Evolutionary conservation across 176 grass and related monocot genomes (phyloP).

Genomic region (Oryza rufipogon): DNA sequence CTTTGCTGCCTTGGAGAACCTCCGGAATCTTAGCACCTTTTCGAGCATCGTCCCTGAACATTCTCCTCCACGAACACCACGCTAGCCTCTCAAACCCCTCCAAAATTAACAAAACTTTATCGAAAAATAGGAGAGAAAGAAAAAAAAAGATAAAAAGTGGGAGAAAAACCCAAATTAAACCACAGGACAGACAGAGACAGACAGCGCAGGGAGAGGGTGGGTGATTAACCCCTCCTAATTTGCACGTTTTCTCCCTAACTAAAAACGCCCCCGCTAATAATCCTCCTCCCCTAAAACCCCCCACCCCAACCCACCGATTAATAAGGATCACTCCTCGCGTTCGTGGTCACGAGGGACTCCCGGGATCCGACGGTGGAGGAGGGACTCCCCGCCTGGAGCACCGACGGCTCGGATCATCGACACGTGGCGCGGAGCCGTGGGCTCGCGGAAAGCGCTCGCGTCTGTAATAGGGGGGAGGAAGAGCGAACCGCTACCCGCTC

Average conservation of each 20-base stretch:
- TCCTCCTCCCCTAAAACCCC: slow-evolving; percentile 27
- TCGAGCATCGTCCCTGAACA: slow-evolving; percentile 37
- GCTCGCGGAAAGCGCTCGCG: slow-evolving; percentile 41
- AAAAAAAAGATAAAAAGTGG: not conserved
- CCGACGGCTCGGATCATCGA: not conserved
- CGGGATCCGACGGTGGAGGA: slow-evolving; percentile 23
- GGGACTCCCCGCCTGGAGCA: not conserved
- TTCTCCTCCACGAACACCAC: slow-evolving; percentile 57
- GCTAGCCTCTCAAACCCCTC: slow-evolving; percentile 40
- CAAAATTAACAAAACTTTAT: not conserved
- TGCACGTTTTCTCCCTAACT: slow-evolving; percentile 43
- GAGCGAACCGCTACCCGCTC: not conserved
- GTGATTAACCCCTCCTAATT: not conserved
- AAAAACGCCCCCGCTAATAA: slow-evolving; percentile 50
- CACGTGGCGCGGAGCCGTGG: slow-evolving; percentile 30
- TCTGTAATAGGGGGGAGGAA: not conserved
- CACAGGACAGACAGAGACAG: slow-evolving; percentile 5
- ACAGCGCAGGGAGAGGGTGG: not conserved
- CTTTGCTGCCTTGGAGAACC: slow-evolving; percentile 29
- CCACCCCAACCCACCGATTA: slow-evolving; percentile 33
- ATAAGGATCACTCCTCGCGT: slow-evolving; percentile 50
- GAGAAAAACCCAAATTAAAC: slow-evolving; percentile 43
- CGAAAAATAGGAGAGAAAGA: not conserved
- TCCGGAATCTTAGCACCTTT: slow-evolving; percentile 56
- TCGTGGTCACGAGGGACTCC: slow-evolving; percentile 56